Percentiles rank a stretch among this genome's conserved stretches.
These are phyloP conservation scores for Amanita rimosa DNA, from an alignment of 768 basidiomycete species.

Conservation along the genomic window DNA sequence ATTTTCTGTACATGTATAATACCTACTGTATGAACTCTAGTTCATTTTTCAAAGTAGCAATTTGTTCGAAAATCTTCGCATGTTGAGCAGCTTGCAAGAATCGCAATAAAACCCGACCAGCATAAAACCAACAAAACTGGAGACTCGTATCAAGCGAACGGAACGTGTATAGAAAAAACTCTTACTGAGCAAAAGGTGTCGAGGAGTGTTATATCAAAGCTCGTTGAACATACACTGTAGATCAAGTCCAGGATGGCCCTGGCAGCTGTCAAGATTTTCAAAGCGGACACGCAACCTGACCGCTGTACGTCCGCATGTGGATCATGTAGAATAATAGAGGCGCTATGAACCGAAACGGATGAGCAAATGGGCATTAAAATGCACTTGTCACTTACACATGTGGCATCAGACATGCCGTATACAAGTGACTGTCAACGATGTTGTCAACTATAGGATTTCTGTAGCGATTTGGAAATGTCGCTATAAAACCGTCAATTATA, in stretches of 20 bases:
- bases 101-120: slow-evolving; percentile 53
- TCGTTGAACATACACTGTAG: slow-evolving; percentile 57
- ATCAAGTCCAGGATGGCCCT: slow-evolving; percentile 58
- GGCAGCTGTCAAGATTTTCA: slow-evolving; percentile 56
- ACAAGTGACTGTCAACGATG: slow-evolving; percentile 50
- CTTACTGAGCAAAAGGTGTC: slow-evolving; percentile 63
- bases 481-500: slow-evolving; percentile 41
- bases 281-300: slow-evolving; percentile 54
- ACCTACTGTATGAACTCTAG: slow-evolving; percentile 59
- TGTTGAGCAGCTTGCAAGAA: slow-evolving; percentile 57
- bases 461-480: slow-evolving; percentile 46
- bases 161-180: background rate
- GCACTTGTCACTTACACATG: slow-evolving; percentile 21
- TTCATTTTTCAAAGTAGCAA: slow-evolving; percentile 48
- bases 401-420: slow-evolving; percentile 32
- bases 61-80: slow-evolving; percentile 42
- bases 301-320: slow-evolving; percentile 55
- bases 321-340: slow-evolving; percentile 63
- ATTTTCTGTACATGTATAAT: background rate
- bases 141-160: background rate
- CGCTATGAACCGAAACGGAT: slow-evolving; percentile 24
- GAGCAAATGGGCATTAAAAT: background rate
- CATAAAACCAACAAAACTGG: slow-evolving; percentile 61
- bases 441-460: slow-evolving; percentile 44
- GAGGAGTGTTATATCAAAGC: slow-evolving; percentile 57